Evolutionary conservation across 305 asterid species (phyloP).

Genomic region (Fraxinus floribunda): DNA sequence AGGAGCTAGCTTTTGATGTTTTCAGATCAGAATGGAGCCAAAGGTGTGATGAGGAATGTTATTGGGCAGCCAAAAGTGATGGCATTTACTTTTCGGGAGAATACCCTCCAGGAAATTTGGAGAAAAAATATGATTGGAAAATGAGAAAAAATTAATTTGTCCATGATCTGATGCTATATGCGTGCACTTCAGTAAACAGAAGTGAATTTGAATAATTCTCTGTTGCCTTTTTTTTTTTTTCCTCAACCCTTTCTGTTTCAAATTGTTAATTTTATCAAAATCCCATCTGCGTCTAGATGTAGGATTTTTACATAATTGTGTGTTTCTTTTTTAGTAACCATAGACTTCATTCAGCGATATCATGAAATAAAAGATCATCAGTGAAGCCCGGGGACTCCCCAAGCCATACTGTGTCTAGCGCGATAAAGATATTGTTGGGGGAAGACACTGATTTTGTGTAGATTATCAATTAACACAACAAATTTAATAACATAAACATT

Average conservation of each 20-base stretch:
- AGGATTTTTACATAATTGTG: background rate
- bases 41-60: background rate
- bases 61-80: constrained; percentile 8
- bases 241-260: no score
- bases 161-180: background rate
- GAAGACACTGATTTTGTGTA: no score
- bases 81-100: background rate
- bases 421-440: no score
- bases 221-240: no score
- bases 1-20: background rate
- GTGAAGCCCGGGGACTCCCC: no score
- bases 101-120: background rate
- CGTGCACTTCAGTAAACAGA: background rate
- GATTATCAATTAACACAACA: no score
- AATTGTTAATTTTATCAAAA: background rate
- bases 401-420: no score
- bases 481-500: no score
- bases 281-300: background rate
- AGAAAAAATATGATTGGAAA: background rate
- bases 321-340: no score
- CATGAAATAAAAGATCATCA: no score
- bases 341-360: no score
- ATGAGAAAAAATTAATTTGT: background rate
- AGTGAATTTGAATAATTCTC: background rate
- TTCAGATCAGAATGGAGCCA: background rate